Base-by-base conservation (phyloP, 1,139 yeast species). In the Hemisphaericaspora lyxosophila region DNA sequence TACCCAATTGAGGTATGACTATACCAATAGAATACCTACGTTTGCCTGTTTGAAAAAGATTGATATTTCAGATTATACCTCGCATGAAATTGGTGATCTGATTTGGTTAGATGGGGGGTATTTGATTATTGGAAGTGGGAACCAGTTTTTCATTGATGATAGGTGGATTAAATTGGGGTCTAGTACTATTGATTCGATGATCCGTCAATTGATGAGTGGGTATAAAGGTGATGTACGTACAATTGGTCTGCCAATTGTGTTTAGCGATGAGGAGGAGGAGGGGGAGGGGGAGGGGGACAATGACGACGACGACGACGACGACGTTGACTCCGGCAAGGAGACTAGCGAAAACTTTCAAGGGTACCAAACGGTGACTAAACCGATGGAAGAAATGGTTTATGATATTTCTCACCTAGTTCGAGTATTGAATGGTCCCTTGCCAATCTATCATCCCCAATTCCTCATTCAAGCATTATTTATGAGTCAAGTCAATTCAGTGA, bases 391-490 rank as follows among this genome's bases (percentile, higher is more conserved):
- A 27, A 50, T 60, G 25, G 47, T 46, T 4, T 63, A 54, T 41
- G 70, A 64, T 41, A 60, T 70, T 16, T 58, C 63, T 22, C 76
- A 86, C 50, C 69, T 89, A 40, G 86, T 85, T 31, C 67, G 87
- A 13, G 82, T 88, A 2, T 63, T 92, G 38, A 89, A 89, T 61
- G 96, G 97, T 20, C 94, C 95, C 0, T 60, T 92, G 25, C 97
- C 97, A 0, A 64, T 89, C 1, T 92, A 86, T 52, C 97, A 92
- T 54, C 98, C 98, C 0, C 96, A 89, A 57, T 75, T 88, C 43
- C 63, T 92, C 30, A 83, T 89, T 35, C 97, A 90, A 55, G 68
- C 84, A 4, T 59, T 90, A 13, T 82, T 84, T 51, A 76, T 80
- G 50, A 83, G 81, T 25, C 81, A 84, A 48, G 49, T 75, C 8